Percentiles rank a stretch among this genome's conserved stretches.
Conservation (phyloP, 345 rosid species). For the Murraya koenigii region DNA sequence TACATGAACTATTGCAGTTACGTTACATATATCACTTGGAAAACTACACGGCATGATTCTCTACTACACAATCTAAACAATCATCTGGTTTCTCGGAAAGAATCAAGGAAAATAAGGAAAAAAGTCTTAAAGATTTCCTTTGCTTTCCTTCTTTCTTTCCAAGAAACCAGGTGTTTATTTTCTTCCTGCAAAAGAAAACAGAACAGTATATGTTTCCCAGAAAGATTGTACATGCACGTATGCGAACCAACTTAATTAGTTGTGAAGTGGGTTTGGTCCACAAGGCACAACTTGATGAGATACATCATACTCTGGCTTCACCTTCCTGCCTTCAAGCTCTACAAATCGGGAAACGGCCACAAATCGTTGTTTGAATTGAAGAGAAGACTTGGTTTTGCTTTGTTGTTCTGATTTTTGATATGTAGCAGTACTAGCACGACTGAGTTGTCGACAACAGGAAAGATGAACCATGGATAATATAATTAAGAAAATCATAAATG, state of each 20-base stretch:
- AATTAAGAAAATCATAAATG: conserved; percentile 16
- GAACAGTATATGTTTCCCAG: background rate
- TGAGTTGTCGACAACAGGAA: conserved; percentile 23
- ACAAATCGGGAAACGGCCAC: conserved; percentile 11
- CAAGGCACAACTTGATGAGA: conserved; percentile 38
- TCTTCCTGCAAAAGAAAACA: background rate
- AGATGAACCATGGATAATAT: conserved; percentile 23
- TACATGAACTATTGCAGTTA: background rate
- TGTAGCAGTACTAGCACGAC: background rate
- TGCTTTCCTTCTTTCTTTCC: conserved; percentile 12
- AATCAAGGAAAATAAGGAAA: conserved; percentile 16
- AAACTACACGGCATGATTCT: background rate
- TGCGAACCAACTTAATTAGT: conserved; percentile 35
- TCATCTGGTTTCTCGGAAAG: conserved; percentile 20
- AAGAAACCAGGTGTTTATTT: background rate
- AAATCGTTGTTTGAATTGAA: conserved; percentile 12
- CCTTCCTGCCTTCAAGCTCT: conserved; percentile 5
- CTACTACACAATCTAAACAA: background rate
- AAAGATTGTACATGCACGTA: background rate
- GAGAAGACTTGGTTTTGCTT: conserved; percentile 11
- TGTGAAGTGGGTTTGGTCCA: conserved; percentile 67
- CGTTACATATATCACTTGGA: background rate
- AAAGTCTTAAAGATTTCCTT: background rate
- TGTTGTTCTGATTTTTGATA: conserved; percentile 11
- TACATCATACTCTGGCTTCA: conserved; percentile 10